Evolutionary conservation across 495 filamentous ascomycete species (phyloP), one percentile per base, ranked within the genome.

Genomic region (Rostrohypoxylon terebratum): DNA sequence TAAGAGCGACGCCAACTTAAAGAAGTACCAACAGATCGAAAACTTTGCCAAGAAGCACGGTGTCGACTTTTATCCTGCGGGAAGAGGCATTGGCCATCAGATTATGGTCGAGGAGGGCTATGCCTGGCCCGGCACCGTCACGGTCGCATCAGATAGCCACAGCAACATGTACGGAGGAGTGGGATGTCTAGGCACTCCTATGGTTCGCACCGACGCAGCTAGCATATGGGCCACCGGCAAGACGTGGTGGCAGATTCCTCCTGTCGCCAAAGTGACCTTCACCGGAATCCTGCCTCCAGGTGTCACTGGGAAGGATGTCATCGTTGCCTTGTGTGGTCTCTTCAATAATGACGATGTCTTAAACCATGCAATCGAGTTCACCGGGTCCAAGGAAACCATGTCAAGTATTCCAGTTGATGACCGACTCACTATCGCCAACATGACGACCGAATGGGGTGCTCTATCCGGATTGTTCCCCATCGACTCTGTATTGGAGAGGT

Each of bases 401-500:
- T 57, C 78, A 14, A 95, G 88, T 75, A 79, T 98, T 31, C 81
- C 89, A 0, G 83, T 98, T 4, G 93, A 96, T 75, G 87, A 92
- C 77, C 85, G 94, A 11, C 78, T 98, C 23, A 89, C 93, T 0
- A 97, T 98, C 76, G 88, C 91, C 47, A 98, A 98, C 81, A 98
- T 98, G 96, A 92, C 94, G 0, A 96, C 92, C 0, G 96, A 99
- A 78, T 98, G 94, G 95, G 94, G 93, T 44, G 95, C 94, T 0
- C 82, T 97, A 10, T 87, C 86, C 28, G 92, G 91, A 38, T 80
- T 94, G 14, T 98, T 97, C 82, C 95, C 94, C 3, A 92, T 97
- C 63, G 94, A 99, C 75, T 65, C 73, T 0, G 84, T 89, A 0
- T 84, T 98, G 23, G 82, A 90, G 71, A 79, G 80, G n/a, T 98